Base-by-base conservation (phyloP, 2,329 filamentous ascomycete species). In the Hypoxylon sp. region DNA sequence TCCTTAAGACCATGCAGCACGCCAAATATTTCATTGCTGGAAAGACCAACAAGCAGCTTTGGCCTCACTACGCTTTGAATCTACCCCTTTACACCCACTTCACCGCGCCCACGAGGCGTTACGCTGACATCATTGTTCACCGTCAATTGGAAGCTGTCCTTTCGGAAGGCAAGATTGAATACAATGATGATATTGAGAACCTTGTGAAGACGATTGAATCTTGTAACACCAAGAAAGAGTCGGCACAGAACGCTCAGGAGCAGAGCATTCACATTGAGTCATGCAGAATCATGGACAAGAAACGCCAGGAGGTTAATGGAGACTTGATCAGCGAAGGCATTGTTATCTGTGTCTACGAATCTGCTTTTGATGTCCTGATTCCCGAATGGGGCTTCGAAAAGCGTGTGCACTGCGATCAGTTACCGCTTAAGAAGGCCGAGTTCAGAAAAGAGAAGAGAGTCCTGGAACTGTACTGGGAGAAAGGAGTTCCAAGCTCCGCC, bases 171-270 rank as follows among this genome's bases (percentile, higher is more conserved):
- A 87, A 90, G 69, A 86, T 93, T 51, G 94, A 98, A 75, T 98
- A 96, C 79, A 90, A 84, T 3, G 96, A 99, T 73, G 96, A 99
- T 68, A 80, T 96, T 67, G 96, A 99, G 78, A 90, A 86, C 63
- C 85, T 99, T 45, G 90, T 90, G 75, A 99, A 98, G 88, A 97
- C 92, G 55, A 92, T 94, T 7, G 96, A 99, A 81, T 89, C 93
- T 73, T 97, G 93, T 86, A 99, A 99, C 84, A 97, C 93, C 78
- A 99, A 98, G 90, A 99, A 98, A 81, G 96, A 99, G 79, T 98
- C 94, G 11, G 94, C 96, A 1, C 95, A 97, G 82, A 96, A 93
- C 76, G 96, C 96, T 13, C 96, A 99, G 80, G 96, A 99, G 80
- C 96, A 99, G 83, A 98, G 96, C 80, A 94, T 99, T 53, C 96